Evolutionary conservation across 257 asterid genomes (phyloP).

Genomic region (Fraxinus pennsylvanica): DNA sequence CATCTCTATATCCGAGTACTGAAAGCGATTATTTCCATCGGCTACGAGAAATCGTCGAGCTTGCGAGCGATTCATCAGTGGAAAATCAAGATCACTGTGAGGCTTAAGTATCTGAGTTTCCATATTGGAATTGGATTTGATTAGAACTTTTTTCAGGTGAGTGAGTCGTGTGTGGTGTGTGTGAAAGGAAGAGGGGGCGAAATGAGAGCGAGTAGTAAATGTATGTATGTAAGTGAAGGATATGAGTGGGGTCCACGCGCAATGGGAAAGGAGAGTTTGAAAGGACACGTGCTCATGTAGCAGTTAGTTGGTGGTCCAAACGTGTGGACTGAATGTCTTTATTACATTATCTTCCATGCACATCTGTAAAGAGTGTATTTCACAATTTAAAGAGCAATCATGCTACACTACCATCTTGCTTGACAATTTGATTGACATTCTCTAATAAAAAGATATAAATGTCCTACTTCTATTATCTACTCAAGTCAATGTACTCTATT

Average conservation of each 20-base stretch:
- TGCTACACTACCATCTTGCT: too few species aligned
- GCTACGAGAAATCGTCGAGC: background rate
- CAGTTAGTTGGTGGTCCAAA: constrained; percentile 19
- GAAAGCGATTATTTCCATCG: constrained; percentile 9
- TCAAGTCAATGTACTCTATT: too few species aligned
- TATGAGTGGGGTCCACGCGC: constrained; percentile 52
- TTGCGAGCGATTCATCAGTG: constrained; percentile 1
- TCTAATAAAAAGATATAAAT: too few species aligned
- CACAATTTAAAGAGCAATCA: too few species aligned
- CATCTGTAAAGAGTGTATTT: background rate
- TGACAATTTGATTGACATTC: too few species aligned
- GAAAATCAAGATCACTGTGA: constrained; percentile 13
- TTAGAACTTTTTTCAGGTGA: background rate
- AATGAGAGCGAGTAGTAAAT: constrained; percentile 13
- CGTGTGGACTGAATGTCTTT: constrained; percentile 17
- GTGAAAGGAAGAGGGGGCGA: constrained; percentile 1
- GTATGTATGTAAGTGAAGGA: constrained; percentile 36
- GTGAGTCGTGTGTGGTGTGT: background rate
- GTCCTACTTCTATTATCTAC: too few species aligned
- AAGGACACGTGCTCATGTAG: constrained; percentile 34
- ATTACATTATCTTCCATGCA: background rate
- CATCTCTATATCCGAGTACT: constrained; percentile 39
- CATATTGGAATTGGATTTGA: constrained; percentile 24
- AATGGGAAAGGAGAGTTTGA: background rate
- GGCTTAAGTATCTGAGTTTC: constrained; percentile 24